Percentiles rank a stretch among this genome's conserved stretches.
Evolutionary conservation across 306 rosid genomes (phyloP).

Genomic region (Prunus fruticosa): DNA sequence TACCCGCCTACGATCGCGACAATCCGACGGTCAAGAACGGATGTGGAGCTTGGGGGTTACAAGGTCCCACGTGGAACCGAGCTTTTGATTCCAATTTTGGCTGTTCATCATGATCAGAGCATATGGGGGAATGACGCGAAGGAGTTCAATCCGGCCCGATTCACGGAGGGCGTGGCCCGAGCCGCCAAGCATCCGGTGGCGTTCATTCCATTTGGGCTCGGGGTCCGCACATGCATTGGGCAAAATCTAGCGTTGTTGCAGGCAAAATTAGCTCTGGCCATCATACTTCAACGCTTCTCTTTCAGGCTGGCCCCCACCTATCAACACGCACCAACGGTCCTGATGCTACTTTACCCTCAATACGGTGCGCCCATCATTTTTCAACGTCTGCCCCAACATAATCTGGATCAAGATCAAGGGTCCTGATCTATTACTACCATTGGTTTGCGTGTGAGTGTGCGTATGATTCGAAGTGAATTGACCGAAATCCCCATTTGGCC

Average conservation of each 20-base stretch:
- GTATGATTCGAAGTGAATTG: slow-evolving; percentile 18
- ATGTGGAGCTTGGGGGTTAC: slow-evolving; percentile 67
- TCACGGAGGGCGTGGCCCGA: slow-evolving; percentile 61
- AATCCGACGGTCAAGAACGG: slow-evolving; percentile 62
- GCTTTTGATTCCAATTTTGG: slow-evolving; percentile 77
- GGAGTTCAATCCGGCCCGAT: slow-evolving; percentile 89
- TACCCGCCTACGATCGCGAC: slow-evolving; percentile 91
- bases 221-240: slow-evolving; percentile 84
- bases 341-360: slow-evolving; percentile 92
- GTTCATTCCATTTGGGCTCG: slow-evolving; percentile 81
- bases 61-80: slow-evolving; percentile 85
- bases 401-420: slow-evolving; percentile 11
- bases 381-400: slow-evolving; percentile 26
- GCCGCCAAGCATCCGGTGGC: slow-evolving; percentile 74
- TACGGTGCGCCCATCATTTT: slow-evolving; percentile 86
- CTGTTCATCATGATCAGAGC: slow-evolving; percentile 79
- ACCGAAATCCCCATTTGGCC: slow-evolving; percentile 34
- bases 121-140: slow-evolving; percentile 81
- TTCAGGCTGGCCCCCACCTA: slow-evolving; percentile 82
- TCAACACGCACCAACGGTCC: slow-evolving; percentile 93
- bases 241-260: slow-evolving; percentile 84
- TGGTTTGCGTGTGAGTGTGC: slow-evolving; percentile 12
- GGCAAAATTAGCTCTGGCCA: slow-evolving; percentile 65
- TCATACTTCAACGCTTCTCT: slow-evolving; percentile 79
- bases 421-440: slow-evolving; percentile 14